A percentile compares a stretch with the other conserved stretches of the same genome.
Evolutionary conservation across 306 rosid species (phyloP).

Genomic region (Trifolium repens): DNA sequence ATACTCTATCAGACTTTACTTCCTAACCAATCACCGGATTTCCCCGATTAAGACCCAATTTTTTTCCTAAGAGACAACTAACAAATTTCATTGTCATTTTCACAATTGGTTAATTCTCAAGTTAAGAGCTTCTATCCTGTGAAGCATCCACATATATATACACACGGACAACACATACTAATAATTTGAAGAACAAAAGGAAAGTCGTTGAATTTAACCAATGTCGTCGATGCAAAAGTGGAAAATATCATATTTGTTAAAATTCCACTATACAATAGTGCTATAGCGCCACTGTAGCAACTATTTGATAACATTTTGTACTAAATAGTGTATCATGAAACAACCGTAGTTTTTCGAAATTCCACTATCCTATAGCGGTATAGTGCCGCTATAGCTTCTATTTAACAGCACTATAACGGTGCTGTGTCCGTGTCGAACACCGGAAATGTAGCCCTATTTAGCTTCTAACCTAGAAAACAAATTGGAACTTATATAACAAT

Average conservation of each 20-base stretch:
- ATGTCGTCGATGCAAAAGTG: too few relatives aligned
- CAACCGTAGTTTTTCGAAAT: too few relatives aligned
- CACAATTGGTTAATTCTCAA: constrained; percentile 15
- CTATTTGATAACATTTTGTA: too few relatives aligned
- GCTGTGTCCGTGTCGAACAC: not conserved
- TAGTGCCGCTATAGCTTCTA: too few relatives aligned
- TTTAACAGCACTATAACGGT: too few relatives aligned
- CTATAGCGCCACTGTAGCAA: too few relatives aligned
- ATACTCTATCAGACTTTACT: not conserved
- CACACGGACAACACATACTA: not conserved
- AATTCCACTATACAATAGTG: too few relatives aligned
- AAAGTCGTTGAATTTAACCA: too few relatives aligned
- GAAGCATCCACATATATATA: not conserved
- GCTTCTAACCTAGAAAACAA: constrained; percentile 13
- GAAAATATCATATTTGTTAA: too few relatives aligned
- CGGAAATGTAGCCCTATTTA: not conserved
- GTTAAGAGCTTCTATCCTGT: not conserved
- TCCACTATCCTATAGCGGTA: too few relatives aligned
- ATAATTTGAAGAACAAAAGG: too few relatives aligned
- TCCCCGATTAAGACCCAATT: not conserved
- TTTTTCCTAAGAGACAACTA: not conserved
- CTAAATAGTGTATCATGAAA: too few relatives aligned
- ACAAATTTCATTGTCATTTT: constrained; percentile 19
- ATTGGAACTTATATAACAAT: constrained; percentile 1
- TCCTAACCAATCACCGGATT: not conserved